Conservation (phyloP, 805 yeast species). For the Kluyveromyces siamensis region DNA sequence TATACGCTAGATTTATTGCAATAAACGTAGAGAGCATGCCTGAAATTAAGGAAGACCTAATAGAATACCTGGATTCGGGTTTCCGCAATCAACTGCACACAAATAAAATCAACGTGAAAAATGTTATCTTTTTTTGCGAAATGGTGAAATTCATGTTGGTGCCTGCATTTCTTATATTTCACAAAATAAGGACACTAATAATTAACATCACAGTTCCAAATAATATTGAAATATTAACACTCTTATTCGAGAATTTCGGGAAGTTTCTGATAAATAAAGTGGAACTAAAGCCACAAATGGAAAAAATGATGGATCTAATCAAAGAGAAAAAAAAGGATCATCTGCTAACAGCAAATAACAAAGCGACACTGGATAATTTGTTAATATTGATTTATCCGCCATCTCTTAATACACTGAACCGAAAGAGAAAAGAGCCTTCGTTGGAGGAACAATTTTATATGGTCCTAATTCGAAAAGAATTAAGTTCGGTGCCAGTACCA, state of each 20-base stretch:
- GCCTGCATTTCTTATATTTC: constrained; percentile 63
- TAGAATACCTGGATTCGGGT: constrained; percentile 47
- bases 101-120: constrained; percentile 42
- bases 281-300: constrained; percentile 50
- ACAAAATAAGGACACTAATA: constrained; percentile 57
- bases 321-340: constrained; percentile 41
- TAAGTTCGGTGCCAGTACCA: constrained; percentile 31
- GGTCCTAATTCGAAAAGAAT: constrained; percentile 42
- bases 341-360: constrained; percentile 43
- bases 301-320: constrained; percentile 51
- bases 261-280: constrained; percentile 48
- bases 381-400: constrained; percentile 51
- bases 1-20: constrained; percentile 63
- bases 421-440: constrained; percentile 21
- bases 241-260: constrained; percentile 71
- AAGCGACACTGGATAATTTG: constrained; percentile 49
- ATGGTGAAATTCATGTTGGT: constrained; percentile 66
- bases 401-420: constrained; percentile 29
- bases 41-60: constrained; percentile 43
- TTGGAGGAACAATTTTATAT: constrained; percentile 42
- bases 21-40: constrained; percentile 41
- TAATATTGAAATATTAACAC: constrained; percentile 59
- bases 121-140: constrained; percentile 60
- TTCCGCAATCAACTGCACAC: constrained; percentile 54
- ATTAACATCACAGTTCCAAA: constrained; percentile 41